Base-by-base conservation (phyloP, 495 filamentous ascomycete species). In the Talaromyces liani region DNA sequence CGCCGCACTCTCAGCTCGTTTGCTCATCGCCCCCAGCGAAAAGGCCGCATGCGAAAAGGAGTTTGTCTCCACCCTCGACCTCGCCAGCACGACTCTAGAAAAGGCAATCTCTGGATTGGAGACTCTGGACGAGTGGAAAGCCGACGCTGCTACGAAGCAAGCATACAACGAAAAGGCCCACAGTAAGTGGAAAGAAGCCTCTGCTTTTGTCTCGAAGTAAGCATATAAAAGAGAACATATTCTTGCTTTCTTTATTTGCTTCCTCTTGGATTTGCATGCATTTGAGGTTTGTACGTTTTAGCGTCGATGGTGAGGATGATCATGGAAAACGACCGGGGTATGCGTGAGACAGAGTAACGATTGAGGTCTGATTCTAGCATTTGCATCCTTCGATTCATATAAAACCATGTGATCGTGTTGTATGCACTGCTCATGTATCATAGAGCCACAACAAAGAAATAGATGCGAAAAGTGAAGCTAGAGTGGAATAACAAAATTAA, bases 111-210 rank as follows among this genome's bases (percentile, higher is more conserved):
- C 80, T 45, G 89, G 82, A 12, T 71, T 91, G 33, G 76, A 81
- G 4, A 69, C 89, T 29, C 69, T 95, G 33, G 75, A 73, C 61
- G 80, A 83, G 62, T 87, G 88, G 85, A 83, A 82, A 47, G 78
- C 79, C 58, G 80, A 85, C 59, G 70, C 74, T 39, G 78, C 74
- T 31, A 76, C 70, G 18, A 79, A 75, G 64, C 69, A 84, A 4
- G 75, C 76, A 24, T 93, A 91, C 69, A 75, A 82, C 45, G 73
- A 85, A 59, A 84, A 84, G 58, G 89, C 89, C n/a, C 77, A 77
- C 60, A 73, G 79, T 66, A 86, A 84, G 78, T 95, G 91, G 87
- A 87, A 87, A 0, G 83, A 91, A 69, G 87, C 88, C 18, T 83
- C 80, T 1, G 72, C 81, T 6, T 91, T 92, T 66, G 51, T 10